phyloP scores from a whole-genome alignment of 2,329 filamentous ascomycete genomes.

The Colletotrichum liriopes region DNA sequence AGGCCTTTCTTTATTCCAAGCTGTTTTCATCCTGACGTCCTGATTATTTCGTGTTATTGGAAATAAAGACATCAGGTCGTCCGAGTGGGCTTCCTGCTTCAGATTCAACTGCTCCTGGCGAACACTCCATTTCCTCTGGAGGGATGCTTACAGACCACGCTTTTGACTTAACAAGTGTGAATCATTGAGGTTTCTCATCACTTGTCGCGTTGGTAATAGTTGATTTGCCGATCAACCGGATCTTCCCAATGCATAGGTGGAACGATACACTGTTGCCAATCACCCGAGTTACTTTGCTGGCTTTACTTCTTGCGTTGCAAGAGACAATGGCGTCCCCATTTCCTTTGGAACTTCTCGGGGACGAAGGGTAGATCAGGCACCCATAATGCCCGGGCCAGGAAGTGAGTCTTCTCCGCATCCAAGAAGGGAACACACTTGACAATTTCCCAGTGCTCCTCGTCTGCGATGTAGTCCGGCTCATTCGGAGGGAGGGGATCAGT shows the following conservation, averaged over 20 bases:
- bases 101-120: not conserved
- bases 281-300: not conserved
- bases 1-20: too few species aligned
- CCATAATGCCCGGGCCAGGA: conserved; percentile 86
- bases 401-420: conserved; percentile 81
- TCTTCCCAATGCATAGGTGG: not conserved
- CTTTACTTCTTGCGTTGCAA: conserved; percentile 69
- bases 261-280: not conserved
- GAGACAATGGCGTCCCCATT: conserved; percentile 92
- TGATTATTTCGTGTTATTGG: not conserved
- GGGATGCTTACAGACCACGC: not conserved
- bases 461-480: conserved; percentile 86
- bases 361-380: conserved; percentile 80
- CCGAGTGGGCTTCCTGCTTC: not conserved
- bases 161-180: not conserved
- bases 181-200: not conserved
- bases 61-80: not conserved
- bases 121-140: not conserved
- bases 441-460: conserved; percentile 82
- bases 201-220: not conserved
- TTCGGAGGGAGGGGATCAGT: conserved; percentile 69
- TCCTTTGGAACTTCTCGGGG: conserved; percentile 78
- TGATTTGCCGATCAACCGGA: too few species aligned
- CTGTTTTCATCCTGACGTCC: not conserved
- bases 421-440: conserved; percentile 85